phyloP scores from a whole-genome alignment of 176 grass and related monocot genomes.

The Avena sativa region DNA sequence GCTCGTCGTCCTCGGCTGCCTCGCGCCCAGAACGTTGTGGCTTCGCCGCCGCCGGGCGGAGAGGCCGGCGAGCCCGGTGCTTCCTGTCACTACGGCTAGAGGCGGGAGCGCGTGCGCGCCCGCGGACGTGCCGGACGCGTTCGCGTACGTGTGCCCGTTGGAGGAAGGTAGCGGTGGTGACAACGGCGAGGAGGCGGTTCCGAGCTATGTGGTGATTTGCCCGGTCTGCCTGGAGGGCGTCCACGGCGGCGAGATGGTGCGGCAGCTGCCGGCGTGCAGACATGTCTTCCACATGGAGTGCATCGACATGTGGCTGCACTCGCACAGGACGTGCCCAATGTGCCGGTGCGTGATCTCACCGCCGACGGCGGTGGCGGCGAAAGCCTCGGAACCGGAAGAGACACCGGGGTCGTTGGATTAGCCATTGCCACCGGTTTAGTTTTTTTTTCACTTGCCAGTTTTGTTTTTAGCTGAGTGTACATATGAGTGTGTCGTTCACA shows the following conservation, averaged over 20 bases:
- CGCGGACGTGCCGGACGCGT: background rate
- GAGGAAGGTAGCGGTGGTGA: background rate
- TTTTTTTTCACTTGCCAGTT: no score
- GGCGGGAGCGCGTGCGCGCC: background rate
- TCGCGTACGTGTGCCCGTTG: conserved; percentile 3
- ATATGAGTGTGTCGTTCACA: no score
- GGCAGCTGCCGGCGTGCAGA: conserved; percentile 5
- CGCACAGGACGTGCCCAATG: conserved; percentile 14
- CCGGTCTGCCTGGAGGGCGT: conserved; percentile 12
- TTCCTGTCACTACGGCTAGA: background rate
- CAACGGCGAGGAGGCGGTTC: background rate
- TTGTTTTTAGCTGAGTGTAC: no score
- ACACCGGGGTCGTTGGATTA: background rate
- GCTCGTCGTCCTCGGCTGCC: conserved; percentile 14
- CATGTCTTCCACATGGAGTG: conserved; percentile 1
- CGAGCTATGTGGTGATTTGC: background rate
- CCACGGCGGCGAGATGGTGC: conserved; percentile 8
- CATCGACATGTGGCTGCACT: conserved; percentile 22
- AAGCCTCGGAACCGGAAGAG: background rate
- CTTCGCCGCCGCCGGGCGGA: background rate
- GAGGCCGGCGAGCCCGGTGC: background rate
- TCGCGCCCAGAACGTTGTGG: conserved; percentile 1
- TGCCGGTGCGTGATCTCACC: conserved; percentile 29
- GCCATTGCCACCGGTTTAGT: conserved; percentile 36
- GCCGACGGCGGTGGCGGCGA: background rate